These are phyloP conservation scores for Madurella mycetomatis DNA, from an alignment of 2,329 filamentous ascomycete genomes.

Conservation along the genomic window DNA sequence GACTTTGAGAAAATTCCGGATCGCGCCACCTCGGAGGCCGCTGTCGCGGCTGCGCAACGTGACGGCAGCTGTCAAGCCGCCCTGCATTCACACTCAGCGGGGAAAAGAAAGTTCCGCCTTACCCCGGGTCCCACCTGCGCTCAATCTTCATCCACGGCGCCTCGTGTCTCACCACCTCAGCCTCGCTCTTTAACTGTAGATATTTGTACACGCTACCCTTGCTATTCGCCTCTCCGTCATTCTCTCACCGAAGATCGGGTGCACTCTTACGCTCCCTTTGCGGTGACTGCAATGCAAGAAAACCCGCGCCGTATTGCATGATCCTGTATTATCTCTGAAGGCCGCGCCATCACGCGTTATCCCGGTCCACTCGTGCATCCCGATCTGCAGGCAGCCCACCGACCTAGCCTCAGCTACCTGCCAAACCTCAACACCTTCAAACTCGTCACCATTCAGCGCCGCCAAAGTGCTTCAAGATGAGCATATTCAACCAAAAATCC, in stretches of 20 bases:
- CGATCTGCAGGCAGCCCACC: background rate
- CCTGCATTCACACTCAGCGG: background rate
- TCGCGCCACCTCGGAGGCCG: background rate
- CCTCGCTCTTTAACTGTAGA: background rate
- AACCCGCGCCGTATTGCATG: background rate
- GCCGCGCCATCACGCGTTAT: background rate
- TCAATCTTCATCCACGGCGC: background rate
- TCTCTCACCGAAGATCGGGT: background rate
- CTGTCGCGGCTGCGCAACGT: conserved; percentile 5
- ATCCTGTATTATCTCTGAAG: background rate
- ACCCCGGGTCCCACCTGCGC: background rate
- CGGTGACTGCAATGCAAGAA: no score
- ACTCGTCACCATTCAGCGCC: background rate
- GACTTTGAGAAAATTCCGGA: conserved; percentile 7
- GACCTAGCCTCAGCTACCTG: background rate
- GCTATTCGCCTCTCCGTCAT: background rate
- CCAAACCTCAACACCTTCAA: background rate
- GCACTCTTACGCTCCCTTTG: no score
- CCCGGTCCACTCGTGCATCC: background rate
- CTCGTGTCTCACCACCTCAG: conserved; percentile 7
- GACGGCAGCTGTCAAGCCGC: conserved; percentile 6
- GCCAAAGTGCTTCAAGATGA: conserved; percentile 38
- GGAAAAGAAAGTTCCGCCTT: conserved; percentile 4
- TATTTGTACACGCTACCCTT: background rate
- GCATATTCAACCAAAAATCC: conserved; percentile 40